Percentiles rank a stretch among this genome's conserved stretches.
Conservation (phyloP, 2,329 filamentous ascomycete species). For the Bipolaris gigantea region DNA sequence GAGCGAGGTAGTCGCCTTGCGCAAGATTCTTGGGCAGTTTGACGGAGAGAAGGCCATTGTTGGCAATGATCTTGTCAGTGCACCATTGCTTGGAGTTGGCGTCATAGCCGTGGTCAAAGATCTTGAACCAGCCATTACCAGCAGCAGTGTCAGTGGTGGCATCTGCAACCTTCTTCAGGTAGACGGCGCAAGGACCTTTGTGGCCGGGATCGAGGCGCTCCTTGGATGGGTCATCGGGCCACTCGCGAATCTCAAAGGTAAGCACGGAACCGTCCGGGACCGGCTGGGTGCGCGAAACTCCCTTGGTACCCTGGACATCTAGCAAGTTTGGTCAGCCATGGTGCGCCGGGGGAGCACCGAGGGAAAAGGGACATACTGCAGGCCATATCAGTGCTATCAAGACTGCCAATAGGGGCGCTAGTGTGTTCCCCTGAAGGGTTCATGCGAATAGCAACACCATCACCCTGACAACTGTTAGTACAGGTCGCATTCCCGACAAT, state of each 20-base stretch:
- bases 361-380: constrained; percentile 59
- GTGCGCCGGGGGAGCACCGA: no score
- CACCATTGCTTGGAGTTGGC: constrained; percentile 63
- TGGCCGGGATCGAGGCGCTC: constrained; percentile 63
- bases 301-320: constrained; percentile 54
- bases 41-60: constrained; percentile 65
- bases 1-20: constrained; percentile 69
- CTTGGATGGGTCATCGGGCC: constrained; percentile 58
- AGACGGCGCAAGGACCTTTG: constrained; percentile 71
- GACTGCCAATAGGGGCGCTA: constrained; percentile 60
- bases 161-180: constrained; percentile 69
- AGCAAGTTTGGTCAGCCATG: constrained; percentile 15
- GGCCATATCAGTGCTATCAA: constrained; percentile 66
- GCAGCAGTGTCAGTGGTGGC: constrained; percentile 55
- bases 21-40: constrained; percentile 63
- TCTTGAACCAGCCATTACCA: constrained; percentile 76
- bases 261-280: constrained; percentile 57
- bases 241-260: constrained; percentile 68
- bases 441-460: constrained; percentile 73
- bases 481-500: neutral
- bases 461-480: constrained; percentile 56
- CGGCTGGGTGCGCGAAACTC: constrained; percentile 53
- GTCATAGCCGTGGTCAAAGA: constrained; percentile 71
- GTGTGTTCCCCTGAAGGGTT: constrained; percentile 55
- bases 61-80: constrained; percentile 67